Base-by-base conservation (phyloP, 257 asterid species). In the Solanum sejunctum region DNA sequence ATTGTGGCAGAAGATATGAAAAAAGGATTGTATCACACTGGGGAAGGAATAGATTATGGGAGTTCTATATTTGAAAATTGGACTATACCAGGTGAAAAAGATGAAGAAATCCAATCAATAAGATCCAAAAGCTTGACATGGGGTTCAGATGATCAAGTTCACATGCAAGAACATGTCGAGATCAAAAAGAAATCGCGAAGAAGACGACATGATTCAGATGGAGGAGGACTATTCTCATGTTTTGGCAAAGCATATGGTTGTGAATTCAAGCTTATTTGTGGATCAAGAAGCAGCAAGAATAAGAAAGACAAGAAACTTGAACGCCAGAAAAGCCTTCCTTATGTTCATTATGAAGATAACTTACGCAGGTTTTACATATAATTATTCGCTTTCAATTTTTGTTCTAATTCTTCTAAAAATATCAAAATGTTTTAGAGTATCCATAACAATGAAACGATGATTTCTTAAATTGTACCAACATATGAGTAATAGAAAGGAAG, bases 1-100 rank as follows among this genome's bases (percentile, higher is more conserved):
- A 94, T 94, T 85, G 93, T 93, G 43, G 94, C 90, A 6, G 85
- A 56, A 12, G 91, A 89, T 49, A 47, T 90, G 83, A 89, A 86
- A 57, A 91, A 72, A 85, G 97, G 95, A 56, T 32, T 89, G n/a
- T 91, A 91, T 77, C 55, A 84, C 1, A 86, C 89, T 2, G 89
- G 92, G 86, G 85, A 82, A 7, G 94, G 90, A 85, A 80, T 71
- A 3, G 94, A 90, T 0, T 52, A 64, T 7, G 72, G 94, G n/a
- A 94, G 95, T 89, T 91, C 93, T 23, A 81, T 93, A 12, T 92
- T 95, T 52, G 95, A 95, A 32, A 87, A 90, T 87, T 94, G 99
- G 98, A 87, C 93, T 3, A 91, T 89, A 39, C 69, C 85, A 2
- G 92, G 49, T 78, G 83, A 26, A 1, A 78, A 78, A 26, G 64